Conservation (phyloP, 257 asterid genomes). For the Forsythia viridissima region DNA sequence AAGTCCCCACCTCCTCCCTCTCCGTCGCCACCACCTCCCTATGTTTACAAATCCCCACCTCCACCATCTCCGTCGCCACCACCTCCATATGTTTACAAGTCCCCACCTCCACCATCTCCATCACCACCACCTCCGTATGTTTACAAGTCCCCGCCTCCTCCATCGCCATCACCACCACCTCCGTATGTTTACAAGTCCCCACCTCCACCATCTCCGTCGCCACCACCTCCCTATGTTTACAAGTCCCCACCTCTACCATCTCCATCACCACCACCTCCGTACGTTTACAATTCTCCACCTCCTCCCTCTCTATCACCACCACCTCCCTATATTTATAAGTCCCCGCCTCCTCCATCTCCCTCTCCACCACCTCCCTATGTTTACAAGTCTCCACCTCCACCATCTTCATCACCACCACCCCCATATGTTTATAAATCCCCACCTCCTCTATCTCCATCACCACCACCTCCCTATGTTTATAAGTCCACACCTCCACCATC, state of each 20-base stretch:
- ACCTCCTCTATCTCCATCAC: slow-evolving; percentile 11
- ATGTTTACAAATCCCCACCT: slow-evolving; percentile 7
- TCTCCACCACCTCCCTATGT: slow-evolving; percentile 13
- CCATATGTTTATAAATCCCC: not conserved
- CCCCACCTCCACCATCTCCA: not conserved
- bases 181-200: not conserved
- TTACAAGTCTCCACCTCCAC: slow-evolving; percentile 1
- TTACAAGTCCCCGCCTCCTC: slow-evolving; percentile 9
- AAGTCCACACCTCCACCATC: not conserved
- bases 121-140: not conserved
- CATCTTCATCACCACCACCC: slow-evolving; percentile 13
- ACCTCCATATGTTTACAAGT: not conserved
- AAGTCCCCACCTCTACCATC: slow-evolving; percentile 2
- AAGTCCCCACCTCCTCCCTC: not conserved
- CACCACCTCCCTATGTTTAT: not conserved
- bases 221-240: not conserved
- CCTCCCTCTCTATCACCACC: not conserved
- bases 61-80: slow-evolving; percentile 12
- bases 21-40: not conserved
- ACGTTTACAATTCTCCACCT: not conserved
- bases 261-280: not conserved
- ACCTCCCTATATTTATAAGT: not conserved
- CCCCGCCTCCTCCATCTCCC: slow-evolving; percentile 7
- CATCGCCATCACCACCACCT: not conserved
- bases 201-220: not conserved